These are phyloP conservation scores for Amylocystis lapponica DNA, from an alignment of 768 basidiomycete genomes.

Conservation along the genomic window DNA sequence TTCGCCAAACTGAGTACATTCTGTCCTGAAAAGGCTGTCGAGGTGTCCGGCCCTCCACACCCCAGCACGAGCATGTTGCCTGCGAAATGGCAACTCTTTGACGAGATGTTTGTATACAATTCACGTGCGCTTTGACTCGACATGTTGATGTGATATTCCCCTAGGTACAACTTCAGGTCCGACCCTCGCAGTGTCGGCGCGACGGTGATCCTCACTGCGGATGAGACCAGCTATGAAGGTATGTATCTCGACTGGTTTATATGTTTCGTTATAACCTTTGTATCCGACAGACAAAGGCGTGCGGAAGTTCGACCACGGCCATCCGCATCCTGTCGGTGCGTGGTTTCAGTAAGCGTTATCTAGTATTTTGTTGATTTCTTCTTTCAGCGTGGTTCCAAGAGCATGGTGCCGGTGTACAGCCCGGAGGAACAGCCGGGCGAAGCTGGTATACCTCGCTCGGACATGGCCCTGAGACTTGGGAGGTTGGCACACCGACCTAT, in stretches of 20 bases:
- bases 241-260: conserved; percentile 1
- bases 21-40: conserved; percentile 25
- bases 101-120: conserved; percentile 31
- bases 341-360: background rate
- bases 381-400: conserved; percentile 78
- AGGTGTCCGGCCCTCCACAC: conserved; percentile 35
- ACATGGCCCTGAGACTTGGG: conserved; percentile 75
- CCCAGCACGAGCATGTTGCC: conserved; percentile 38
- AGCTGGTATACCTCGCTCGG: conserved; percentile 85
- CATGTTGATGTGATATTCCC: conserved; percentile 2
- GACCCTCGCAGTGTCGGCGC: conserved; percentile 42
- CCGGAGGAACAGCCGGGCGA: conserved; percentile 49
- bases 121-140: background rate
- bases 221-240: conserved; percentile 39
- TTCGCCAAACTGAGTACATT: background rate
- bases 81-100: conserved; percentile 27
- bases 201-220: conserved; percentile 38
- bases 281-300: conserved; percentile 35
- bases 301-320: conserved; percentile 58
- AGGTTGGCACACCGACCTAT: conserved; percentile 35
- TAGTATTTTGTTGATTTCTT: background rate
- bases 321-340: conserved; percentile 71
- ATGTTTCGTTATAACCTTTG: conserved; percentile 17
- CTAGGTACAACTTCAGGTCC: conserved; percentile 41
- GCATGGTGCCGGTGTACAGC: conserved; percentile 58